phyloP scores from a whole-genome alignment of 1,284 basidiomycete genomes.

The Tremellales sp. region DNA sequence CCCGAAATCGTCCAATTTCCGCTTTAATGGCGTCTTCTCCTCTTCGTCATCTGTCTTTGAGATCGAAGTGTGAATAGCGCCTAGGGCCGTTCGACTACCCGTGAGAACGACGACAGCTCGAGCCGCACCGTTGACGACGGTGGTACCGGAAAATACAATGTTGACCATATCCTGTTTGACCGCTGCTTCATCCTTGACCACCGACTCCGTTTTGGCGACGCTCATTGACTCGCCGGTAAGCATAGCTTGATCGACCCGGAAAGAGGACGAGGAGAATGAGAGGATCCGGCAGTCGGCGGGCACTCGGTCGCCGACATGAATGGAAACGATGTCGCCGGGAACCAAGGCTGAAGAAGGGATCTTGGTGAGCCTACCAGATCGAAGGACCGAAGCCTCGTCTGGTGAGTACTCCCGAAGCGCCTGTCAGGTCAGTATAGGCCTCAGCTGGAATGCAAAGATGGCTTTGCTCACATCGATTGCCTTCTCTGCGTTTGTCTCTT shows the following conservation, averaged over 20 bases:
- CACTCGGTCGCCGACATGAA: constrained; percentile 88
- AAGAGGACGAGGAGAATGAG: constrained; percentile 75
- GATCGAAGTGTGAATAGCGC: constrained; percentile 92
- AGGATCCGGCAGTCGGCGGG: constrained; percentile 88
- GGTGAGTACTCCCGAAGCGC: constrained; percentile 92
- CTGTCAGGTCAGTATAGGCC: constrained; percentile 49
- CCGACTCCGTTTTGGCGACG: constrained; percentile 70
- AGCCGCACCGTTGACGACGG: constrained; percentile 84
- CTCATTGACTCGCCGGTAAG: constrained; percentile 87
- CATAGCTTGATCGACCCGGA: constrained; percentile 90
- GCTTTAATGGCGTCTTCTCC: constrained; percentile 91
- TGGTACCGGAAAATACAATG: constrained; percentile 90
- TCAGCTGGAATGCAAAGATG: not conserved
- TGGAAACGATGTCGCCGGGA: constrained; percentile 83
- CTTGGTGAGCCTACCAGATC: constrained; percentile 64
- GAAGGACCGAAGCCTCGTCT: constrained; percentile 85
- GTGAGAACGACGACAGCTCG: constrained; percentile 80
- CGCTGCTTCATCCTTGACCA: constrained; percentile 65
- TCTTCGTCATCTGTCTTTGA: constrained; percentile 49
- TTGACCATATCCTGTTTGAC: constrained; percentile 97
- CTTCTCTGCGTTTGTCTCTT: constrained; percentile 89
- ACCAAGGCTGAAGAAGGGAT: constrained; percentile 83
- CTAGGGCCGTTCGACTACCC: constrained; percentile 81
- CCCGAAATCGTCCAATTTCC: constrained; percentile 93
- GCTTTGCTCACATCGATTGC: constrained; percentile 79